A percentile compares a stretch with the other conserved stretches of the same genome.
These are phyloP conservation scores for Taphrina wiesneri DNA, from an alignment of 1,139 yeast species.

Conservation along the genomic window DNA sequence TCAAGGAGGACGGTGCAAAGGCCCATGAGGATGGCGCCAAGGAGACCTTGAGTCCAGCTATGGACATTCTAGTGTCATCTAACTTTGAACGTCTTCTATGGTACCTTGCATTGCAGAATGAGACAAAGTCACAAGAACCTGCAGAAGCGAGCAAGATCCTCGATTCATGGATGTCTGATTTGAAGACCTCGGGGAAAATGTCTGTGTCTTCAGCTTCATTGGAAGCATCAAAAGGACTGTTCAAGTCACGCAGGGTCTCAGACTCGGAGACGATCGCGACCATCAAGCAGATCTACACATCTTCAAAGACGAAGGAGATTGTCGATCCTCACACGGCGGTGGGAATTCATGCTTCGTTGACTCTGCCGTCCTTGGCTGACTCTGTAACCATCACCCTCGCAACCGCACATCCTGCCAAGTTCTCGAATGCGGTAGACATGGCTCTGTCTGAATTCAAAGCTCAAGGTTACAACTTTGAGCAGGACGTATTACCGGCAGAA, in stretches of 20 bases:
- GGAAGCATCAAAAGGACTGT: conserved; percentile 63
- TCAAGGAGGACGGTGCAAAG: conserved; percentile 43
- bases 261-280: conserved; percentile 75
- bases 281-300: conserved; percentile 63
- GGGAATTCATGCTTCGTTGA: conserved; percentile 70
- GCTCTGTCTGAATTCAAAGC: conserved; percentile 59
- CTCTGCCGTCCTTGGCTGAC: conserved; percentile 46
- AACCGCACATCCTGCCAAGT: conserved; percentile 98
- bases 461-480: conserved; percentile 77
- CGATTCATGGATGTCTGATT: conserved; percentile 72
- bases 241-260: conserved; percentile 76
- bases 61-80: conserved; percentile 94
- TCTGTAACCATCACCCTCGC: conserved; percentile 74
- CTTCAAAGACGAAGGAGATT: conserved; percentile 65
- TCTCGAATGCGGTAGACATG: conserved; percentile 88
- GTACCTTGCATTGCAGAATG: conserved; percentile 72
- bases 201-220: conserved; percentile 66
- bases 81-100: conserved; percentile 94
- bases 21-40: conserved; percentile 64
- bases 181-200: conserved; percentile 76
- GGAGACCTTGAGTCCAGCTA: conserved; percentile 93
- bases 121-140: conserved; percentile 41
- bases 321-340: conserved; percentile 97
- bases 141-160: conserved; percentile 73
- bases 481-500: conserved; percentile 85